Base-by-base conservation (phyloP, 2,329 filamentous ascomycete genomes). In the Zalaria obscura region DNA sequence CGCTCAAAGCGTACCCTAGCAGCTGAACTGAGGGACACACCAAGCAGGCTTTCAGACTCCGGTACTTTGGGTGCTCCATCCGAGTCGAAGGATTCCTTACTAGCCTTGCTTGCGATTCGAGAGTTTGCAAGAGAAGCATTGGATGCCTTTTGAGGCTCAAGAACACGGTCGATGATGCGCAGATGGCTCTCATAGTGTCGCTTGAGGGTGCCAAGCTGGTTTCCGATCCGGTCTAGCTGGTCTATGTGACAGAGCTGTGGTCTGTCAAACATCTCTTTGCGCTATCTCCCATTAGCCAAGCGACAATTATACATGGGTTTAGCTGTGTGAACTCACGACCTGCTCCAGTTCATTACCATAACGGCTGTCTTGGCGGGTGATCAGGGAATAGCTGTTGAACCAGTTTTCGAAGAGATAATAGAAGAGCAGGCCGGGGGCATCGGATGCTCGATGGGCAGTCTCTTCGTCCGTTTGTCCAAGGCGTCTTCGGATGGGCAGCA, bases 391-490 rank as follows among this genome's bases (percentile, higher is more conserved):
- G 1, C 73, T 75, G 3, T 74, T 73, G 31, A 68, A 67, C 64
- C 77, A 80, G 52, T 80, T 76, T 51, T 81, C 76, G 50, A 80
- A 80, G 0, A 80, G 59, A 50, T 79, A 80, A 54, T 78, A 80
- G 58, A 80, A 79, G 3, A 80, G 60, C 18, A 76, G 63, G 18
- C 75, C 76, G 0, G 76, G 69, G 1, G 69, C 69, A 49, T 79
- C 75, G 2, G 68, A 66, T 5, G 62, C 49, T 43, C 62, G 56
- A 46, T 70, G 66, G 0, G 59, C 63, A 1, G 62, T 64, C 48
- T 69, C 66, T 47, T 67, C 64, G 9, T 63, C 57, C 8, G 59
- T 66, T 41, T 61, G 52, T 5, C 66, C 66, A 5, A 69, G 52
- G 4, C 65, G 59, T 27, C 62, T 59, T 8, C 67, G 57, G 35